phyloP scores from a whole-genome alignment of 495 filamentous ascomycete genomes.

The Neurospora sp. region DNA sequence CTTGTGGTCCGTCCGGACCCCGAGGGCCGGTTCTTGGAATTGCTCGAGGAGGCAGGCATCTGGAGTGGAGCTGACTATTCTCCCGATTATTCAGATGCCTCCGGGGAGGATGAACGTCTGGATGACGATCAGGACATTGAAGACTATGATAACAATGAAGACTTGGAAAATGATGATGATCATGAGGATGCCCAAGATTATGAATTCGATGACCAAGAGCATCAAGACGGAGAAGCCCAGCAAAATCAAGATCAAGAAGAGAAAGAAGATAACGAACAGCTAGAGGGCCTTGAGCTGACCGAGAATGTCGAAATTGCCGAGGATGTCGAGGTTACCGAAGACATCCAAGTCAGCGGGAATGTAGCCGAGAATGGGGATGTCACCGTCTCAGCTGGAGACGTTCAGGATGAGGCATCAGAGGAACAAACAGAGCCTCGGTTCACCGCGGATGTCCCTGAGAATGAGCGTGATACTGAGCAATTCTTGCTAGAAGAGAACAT shows the following conservation, averaged over 20 bases:
- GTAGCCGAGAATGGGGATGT: neutral
- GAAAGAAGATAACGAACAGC: slow-evolving; percentile 25
- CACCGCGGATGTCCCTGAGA: neutral
- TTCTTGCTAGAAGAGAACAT: neutral
- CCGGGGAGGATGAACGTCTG: slow-evolving; percentile 1
- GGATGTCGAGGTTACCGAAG: slow-evolving; percentile 1
- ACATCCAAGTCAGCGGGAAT: neutral
- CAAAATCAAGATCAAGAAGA: slow-evolving; percentile 21
- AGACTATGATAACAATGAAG: slow-evolving; percentile 1
- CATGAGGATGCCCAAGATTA: slow-evolving; percentile 14
- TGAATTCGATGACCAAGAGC: neutral
- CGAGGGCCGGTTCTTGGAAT: slow-evolving; percentile 17
- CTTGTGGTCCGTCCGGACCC: slow-evolving; percentile 15
- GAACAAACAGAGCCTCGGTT: neutral
- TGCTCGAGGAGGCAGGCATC: slow-evolving; percentile 11
- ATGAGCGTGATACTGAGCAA: neutral
- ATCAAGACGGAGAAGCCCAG: neutral
- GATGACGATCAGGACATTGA: slow-evolving; percentile 1
- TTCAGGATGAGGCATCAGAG: neutral
- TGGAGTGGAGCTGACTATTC: neutral
- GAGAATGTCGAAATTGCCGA: slow-evolving; percentile 18
- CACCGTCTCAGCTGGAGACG: neutral
- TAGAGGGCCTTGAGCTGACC: slow-evolving; percentile 5
- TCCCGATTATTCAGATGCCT: slow-evolving; percentile 2
- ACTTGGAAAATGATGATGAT: slow-evolving; percentile 12